These are phyloP conservation scores for Plenodomus tracheiphilus DNA, from an alignment of 2,329 filamentous ascomycete genomes.

Conservation along the genomic window DNA sequence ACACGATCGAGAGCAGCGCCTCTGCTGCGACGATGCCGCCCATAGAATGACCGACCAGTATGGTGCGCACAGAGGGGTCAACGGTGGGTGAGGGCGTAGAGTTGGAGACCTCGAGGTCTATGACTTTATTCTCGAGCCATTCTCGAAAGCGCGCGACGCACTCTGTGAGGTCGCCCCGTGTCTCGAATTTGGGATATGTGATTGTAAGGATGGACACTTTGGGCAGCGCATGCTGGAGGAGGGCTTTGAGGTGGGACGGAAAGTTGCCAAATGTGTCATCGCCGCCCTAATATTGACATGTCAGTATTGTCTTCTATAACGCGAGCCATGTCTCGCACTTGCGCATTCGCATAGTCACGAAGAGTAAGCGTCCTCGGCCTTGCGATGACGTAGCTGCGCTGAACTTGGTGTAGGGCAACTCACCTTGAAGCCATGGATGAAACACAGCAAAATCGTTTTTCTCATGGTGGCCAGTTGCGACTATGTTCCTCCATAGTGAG, in stretches of 20 bases:
- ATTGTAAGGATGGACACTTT: slow-evolving; percentile 68
- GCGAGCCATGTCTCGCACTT: background rate
- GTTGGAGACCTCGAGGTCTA: slow-evolving; percentile 87
- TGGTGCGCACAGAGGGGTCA: slow-evolving; percentile 79
- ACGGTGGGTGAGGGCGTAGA: slow-evolving; percentile 80
- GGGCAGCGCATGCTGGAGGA: slow-evolving; percentile 68
- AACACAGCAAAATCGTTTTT: slow-evolving; percentile 79
- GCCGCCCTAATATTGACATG: slow-evolving; percentile 59
- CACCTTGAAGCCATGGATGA: slow-evolving; percentile 88
- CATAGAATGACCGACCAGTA: slow-evolving; percentile 86
- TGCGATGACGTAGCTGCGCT: slow-evolving; percentile 4
- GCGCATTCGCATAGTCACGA: background rate
- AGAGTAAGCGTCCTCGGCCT: background rate
- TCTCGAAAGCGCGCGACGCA: slow-evolving; percentile 75
- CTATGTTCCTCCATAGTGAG: slow-evolving; percentile 41
- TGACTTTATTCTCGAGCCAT: slow-evolving; percentile 89
- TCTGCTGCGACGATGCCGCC: slow-evolving; percentile 92
- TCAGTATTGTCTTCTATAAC: slow-evolving; percentile 12
- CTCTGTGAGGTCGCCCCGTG: slow-evolving; percentile 72
- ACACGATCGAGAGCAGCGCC: slow-evolving; percentile 73
- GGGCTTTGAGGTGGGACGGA: slow-evolving; percentile 69
- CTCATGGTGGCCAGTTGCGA: slow-evolving; percentile 58
- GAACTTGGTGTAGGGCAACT: background rate
- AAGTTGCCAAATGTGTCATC: slow-evolving; percentile 79
- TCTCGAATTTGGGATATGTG: slow-evolving; percentile 82